phyloP scores from a whole-genome alignment of 2,329 filamentous ascomycete genomes.

The Berkeleyomyces rouxiae region DNA sequence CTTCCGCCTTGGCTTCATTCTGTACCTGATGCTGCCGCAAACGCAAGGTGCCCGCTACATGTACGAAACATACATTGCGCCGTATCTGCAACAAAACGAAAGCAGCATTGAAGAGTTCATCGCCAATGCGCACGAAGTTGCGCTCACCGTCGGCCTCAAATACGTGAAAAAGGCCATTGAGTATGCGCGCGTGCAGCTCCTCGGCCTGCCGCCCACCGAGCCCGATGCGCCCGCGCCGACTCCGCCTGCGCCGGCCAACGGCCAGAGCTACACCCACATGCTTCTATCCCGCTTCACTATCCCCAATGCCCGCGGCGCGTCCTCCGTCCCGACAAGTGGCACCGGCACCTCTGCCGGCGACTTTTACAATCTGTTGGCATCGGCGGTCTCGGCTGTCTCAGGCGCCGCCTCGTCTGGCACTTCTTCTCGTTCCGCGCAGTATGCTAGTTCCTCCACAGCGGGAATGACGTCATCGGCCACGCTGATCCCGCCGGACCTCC shows the following conservation, averaged over 20 bases:
- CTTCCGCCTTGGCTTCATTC: slow-evolving; percentile 69
- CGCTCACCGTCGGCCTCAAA: slow-evolving; percentile 58
- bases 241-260: slow-evolving; percentile 24
- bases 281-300: slow-evolving; percentile 78
- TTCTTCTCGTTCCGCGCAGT: slow-evolving; percentile 19
- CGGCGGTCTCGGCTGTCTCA: slow-evolving; percentile 50
- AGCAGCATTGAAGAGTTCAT: slow-evolving; percentile 81
- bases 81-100: slow-evolving; percentile 78
- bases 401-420: slow-evolving; percentile 23
- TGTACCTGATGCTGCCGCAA: slow-evolving; percentile 92
- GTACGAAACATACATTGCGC: slow-evolving; percentile 73
- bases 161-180: slow-evolving; percentile 60
- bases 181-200: slow-evolving; percentile 53
- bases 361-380: slow-evolving; percentile 61
- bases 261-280: slow-evolving; percentile 55
- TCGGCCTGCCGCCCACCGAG: slow-evolving; percentile 53
- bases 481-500: slow-evolving; percentile 55
- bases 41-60: slow-evolving; percentile 81
- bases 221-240: slow-evolving; percentile 22
- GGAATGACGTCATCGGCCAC: slow-evolving; percentile 20
- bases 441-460: neutral
- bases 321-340: slow-evolving; percentile 19
- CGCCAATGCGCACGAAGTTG: slow-evolving; percentile 59
- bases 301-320: slow-evolving; percentile 27
- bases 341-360: slow-evolving; percentile 38